Evolutionary conservation across 176 grass and related monocot species (phyloP).

Genomic region (Saccharum spontaneum): DNA sequence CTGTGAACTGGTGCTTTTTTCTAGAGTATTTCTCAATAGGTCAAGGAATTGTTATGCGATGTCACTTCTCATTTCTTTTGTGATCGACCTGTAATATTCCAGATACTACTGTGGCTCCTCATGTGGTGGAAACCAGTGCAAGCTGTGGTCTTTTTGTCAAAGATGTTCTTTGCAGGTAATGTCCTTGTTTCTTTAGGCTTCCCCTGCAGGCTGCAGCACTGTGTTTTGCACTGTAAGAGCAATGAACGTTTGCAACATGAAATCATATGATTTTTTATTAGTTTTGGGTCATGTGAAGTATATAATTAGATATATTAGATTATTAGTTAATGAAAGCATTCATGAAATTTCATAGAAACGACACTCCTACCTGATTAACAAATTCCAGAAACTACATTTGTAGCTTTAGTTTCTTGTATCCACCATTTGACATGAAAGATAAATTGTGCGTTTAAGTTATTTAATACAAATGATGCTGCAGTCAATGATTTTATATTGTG

Average conservation of each 20-base stretch:
- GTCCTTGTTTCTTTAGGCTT: slow-evolving; percentile 1
- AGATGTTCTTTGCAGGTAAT: slow-evolving; percentile 97
- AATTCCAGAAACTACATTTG: background rate
- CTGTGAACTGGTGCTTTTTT: background rate
- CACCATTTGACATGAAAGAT: background rate
- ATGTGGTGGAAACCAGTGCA: slow-evolving; percentile 95
- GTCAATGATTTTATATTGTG: background rate
- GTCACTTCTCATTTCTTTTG: background rate
- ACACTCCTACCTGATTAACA: background rate
- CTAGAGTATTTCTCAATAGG: background rate
- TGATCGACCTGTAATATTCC: background rate
- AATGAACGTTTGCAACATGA: background rate
- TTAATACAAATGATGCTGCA: background rate
- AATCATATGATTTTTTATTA: background rate
- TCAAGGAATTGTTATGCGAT: background rate
- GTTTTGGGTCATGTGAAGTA: background rate
- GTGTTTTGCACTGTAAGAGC: slow-evolving; percentile 3
- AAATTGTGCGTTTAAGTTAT: background rate
- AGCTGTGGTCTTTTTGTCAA: slow-evolving; percentile 68
- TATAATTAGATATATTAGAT: background rate
- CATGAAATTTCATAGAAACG: background rate
- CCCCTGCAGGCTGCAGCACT: background rate
- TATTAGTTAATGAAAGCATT: background rate
- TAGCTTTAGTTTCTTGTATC: background rate
- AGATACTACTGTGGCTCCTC: slow-evolving; percentile 84